Evolutionary conservation across 371 early-diverging fungal genomes (phyloP), one percentile per base, ranked within the genome.

Genomic region (Zopfochytrium polystomum): DNA sequence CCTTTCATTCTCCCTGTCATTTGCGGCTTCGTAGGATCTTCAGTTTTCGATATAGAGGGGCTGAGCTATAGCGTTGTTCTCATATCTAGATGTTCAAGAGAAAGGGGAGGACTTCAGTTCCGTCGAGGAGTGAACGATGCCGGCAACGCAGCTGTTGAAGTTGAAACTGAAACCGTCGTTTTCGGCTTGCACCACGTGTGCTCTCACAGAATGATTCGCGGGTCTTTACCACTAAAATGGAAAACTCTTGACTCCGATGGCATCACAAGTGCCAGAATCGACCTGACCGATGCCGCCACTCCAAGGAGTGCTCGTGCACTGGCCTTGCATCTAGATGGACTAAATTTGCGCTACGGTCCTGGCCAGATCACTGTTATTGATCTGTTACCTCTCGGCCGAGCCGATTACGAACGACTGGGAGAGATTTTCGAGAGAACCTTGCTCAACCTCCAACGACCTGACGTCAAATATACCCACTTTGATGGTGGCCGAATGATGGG

Each of bases 211-310:
- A 35, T 64, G 38, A 22, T 71, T 9, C 49, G 71, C n/a, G 71
- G 71, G 4, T 61, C 62, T 13, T 61, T 67, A 1, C 71, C 71
- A 2, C 33, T 71, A 2, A 47, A 61, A 15, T 71, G 71, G 71
- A 44, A 27, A 6, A 42, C 48, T n/a, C 20, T n/a, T 0, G 32
- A 58, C n/a, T 26, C 38, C 18, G 44, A 59, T 26, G 62, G 51
- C 30, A 32, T 52, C 6, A 32, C 42, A 32, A 26, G 27, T 2
- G 51, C 58, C 27, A 20, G 4, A 5, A 55, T 71, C 32, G 53
- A 69, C 18, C 5, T 57, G 15, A 13, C 29, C 7, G 30, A 58
- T 11, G 44, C 35, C 6, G 26, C 30, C 1, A 54, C 51, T 6
- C 18, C 18, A 3, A 52, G 32, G 7, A 65, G 65, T 20, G 25